Evolutionary conservation across 306 rosid species (phyloP), one percentile per base, ranked within the genome.

Genomic region (Dicorynia guianensis): DNA sequence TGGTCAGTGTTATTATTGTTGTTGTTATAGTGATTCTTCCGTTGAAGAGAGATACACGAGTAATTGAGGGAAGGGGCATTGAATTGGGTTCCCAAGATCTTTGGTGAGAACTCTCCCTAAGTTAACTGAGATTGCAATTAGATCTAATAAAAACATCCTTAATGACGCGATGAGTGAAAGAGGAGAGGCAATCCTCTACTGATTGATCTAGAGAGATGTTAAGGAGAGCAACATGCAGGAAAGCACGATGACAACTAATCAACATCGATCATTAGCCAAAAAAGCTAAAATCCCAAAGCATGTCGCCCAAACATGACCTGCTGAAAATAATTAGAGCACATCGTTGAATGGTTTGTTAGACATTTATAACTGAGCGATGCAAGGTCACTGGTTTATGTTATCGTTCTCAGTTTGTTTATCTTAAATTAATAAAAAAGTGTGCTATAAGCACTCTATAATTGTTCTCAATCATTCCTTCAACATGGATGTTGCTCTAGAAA

Each of bases 211-310:
- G 61, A 63, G 50, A 7, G 59, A 36, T 4, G 2, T 30, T 59
- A 44, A 6, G 57, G 34, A 39, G 25, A 38, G 20, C 47, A 30
- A 79, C 64, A 63, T 69, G 30, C 30, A 25, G 30, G 30, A 25
- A 47, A 46, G 38, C 65, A 67, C 8, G 69, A 15, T 67, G 83
- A 83, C 81, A 75, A 75, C 81, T 11, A 65, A 43, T 71, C 72
- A 76, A 19, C 52, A 65, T 25, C 30, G 30, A 25, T 64, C 18
- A 63, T 64, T 49, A 59, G 79, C 67, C 58, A 11, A 15, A 68
- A 68, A 61, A 46, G 58, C 65, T 47, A 30, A 73, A 73, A 49
- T 12, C 80, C 15, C 5, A 50, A 72, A 48, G 83, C 83, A 82
- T 76, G 74, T 78, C 62, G 53, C 44, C 69, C 38, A 59, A 1